Percentiles rank a stretch among this genome's conserved stretches.
These are phyloP conservation scores for Juglanconis oblonga DNA, from an alignment of 2,329 filamentous ascomycete genomes.

Conservation along the genomic window DNA sequence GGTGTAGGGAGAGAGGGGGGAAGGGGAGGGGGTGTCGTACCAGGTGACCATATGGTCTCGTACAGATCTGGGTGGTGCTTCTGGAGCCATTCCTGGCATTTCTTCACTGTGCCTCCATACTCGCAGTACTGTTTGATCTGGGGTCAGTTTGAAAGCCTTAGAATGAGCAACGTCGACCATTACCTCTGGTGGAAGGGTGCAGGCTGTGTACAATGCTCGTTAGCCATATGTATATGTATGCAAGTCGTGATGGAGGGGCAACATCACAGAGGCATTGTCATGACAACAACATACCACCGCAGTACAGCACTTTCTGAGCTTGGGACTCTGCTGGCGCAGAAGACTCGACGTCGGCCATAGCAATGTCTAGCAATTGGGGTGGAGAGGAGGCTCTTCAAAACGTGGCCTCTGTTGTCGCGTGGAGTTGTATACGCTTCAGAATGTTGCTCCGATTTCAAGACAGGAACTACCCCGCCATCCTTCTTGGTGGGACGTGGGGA, in stretches of 20 bases:
- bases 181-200: slow-evolving; percentile 65
- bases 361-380: slow-evolving; percentile 6
- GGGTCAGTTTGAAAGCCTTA: neutral
- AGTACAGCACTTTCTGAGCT: slow-evolving; percentile 52
- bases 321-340: slow-evolving; percentile 46
- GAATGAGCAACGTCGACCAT: slow-evolving; percentile 5
- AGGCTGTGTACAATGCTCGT: slow-evolving; percentile 42
- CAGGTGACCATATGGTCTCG: slow-evolving; percentile 77
- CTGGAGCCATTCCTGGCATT: slow-evolving; percentile 95
- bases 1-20: neutral
- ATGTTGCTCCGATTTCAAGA: neutral
- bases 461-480: slow-evolving; percentile 7
- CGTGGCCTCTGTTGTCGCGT: neutral
- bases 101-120: slow-evolving; percentile 93
- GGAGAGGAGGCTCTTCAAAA: neutral
- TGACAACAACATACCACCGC: slow-evolving; percentile 48
- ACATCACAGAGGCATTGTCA: slow-evolving; percentile 8
- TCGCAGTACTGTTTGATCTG: slow-evolving; percentile 79
- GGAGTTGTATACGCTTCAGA: neutral
- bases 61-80: slow-evolving; percentile 73
- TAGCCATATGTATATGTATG: slow-evolving; percentile 4
- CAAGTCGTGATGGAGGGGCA: neutral
- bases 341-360: slow-evolving; percentile 53
- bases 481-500: neutral
- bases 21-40: slow-evolving; percentile 41